A percentile compares a stretch with the other conserved stretches of the same genome.
Evolutionary conservation across 208 protist species (phyloP).

Genomic region (Endotrypanum monterogeii): DNA sequence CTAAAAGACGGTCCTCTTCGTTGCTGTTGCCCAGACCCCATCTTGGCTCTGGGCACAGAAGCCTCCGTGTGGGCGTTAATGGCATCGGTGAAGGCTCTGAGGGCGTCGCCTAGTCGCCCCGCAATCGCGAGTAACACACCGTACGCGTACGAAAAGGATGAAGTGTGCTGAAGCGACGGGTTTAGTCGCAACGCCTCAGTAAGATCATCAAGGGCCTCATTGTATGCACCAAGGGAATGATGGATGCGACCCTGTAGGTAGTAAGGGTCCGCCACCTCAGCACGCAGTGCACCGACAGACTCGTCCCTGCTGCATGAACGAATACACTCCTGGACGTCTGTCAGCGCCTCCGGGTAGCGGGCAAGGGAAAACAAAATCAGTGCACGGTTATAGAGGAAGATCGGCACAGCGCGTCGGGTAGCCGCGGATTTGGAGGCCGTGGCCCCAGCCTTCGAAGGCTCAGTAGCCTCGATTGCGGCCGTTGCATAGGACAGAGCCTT

Average conservation of each 20-base stretch:
- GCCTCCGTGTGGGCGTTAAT: slow-evolving; percentile 32
- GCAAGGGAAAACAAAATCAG: slow-evolving; percentile 45
- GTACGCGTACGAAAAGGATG: slow-evolving; percentile 51
- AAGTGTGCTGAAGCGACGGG: slow-evolving; percentile 36
- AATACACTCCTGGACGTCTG: slow-evolving; percentile 40
- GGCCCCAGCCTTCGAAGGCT: not conserved
- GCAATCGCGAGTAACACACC: slow-evolving; percentile 51
- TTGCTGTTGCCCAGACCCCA: not conserved
- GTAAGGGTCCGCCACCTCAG: slow-evolving; percentile 49
- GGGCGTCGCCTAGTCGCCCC: slow-evolving; percentile 35
- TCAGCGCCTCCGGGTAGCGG: slow-evolving; percentile 46
- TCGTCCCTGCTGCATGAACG: slow-evolving; percentile 14
- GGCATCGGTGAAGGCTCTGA: slow-evolving; percentile 47
- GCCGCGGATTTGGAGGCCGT: slow-evolving; percentile 11
- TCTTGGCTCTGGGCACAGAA: not conserved
- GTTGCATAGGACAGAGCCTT: slow-evolving; percentile 25
- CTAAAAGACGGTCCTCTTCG: no score
- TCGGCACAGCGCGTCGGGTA: slow-evolving; percentile 23
- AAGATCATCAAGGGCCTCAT: slow-evolving; percentile 59
- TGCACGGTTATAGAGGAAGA: slow-evolving; percentile 53
- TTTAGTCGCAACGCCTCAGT: slow-evolving; percentile 46
- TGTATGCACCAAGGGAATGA: slow-evolving; percentile 57
- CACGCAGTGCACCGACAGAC: not conserved
- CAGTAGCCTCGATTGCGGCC: slow-evolving; percentile 14
- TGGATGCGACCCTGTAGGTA: slow-evolving; percentile 82